Conservation (phyloP, 306 rosid genomes). For the Cicer arietinum region DNA sequence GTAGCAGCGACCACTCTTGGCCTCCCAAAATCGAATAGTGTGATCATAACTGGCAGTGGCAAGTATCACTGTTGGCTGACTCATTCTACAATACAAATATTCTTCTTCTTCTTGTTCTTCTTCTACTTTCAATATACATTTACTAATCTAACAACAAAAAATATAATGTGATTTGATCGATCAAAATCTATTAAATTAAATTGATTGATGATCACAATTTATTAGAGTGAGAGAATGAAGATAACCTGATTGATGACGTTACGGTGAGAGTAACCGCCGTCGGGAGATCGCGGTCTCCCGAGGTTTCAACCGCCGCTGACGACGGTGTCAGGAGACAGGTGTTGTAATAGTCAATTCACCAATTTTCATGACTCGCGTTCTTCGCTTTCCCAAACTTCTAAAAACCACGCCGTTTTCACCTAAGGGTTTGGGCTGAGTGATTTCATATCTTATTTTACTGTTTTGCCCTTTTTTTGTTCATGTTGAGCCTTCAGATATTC, state of each 20-base stretch:
- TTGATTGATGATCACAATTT: background rate
- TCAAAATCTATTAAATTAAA: conserved; percentile 5
- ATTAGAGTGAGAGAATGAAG: background rate
- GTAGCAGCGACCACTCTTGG: conserved; percentile 96
- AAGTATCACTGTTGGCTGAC: conserved; percentile 89
- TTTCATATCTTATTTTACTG: background rate
- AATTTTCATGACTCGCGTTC: conserved; percentile 6
- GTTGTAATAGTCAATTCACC: conserved; percentile 35
- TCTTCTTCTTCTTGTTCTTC: conserved; percentile 18
- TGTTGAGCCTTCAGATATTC: background rate
- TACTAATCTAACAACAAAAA: conserved; percentile 22
- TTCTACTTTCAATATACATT: conserved; percentile 38
- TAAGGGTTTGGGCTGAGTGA: no score
- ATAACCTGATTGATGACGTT: background rate
- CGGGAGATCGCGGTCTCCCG: conserved; percentile 10
- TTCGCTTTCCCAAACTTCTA: background rate
- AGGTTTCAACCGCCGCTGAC: conserved; percentile 14
- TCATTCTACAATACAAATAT: conserved; percentile 55
- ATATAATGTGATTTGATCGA: background rate
- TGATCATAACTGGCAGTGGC: conserved; percentile 99
- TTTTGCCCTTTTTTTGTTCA: background rate
- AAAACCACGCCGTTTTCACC: conserved; percentile 35
- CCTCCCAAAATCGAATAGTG: conserved; percentile 98
- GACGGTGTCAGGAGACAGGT: conserved; percentile 18
- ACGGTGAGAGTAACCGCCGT: background rate